phyloP scores from a whole-genome alignment of 1,284 basidiomycete genomes.

The Retiboletus flavoniger region DNA sequence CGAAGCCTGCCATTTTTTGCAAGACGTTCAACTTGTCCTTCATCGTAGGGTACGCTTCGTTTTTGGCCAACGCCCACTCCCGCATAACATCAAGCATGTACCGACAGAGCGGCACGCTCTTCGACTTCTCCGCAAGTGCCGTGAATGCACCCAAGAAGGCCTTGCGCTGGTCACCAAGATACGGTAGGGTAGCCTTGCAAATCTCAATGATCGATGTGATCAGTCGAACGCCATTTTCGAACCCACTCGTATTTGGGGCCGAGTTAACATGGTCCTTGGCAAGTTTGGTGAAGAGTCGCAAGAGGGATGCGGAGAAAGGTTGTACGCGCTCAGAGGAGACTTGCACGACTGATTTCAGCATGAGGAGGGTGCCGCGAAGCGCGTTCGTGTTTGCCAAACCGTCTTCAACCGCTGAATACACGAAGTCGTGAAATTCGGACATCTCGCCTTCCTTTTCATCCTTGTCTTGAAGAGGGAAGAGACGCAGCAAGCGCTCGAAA shows the following conservation, averaged over 20 bases:
- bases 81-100: slow-evolving; percentile 87
- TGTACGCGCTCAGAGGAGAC: slow-evolving; percentile 85
- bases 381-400: slow-evolving; percentile 74
- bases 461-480: slow-evolving; percentile 82
- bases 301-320: slow-evolving; percentile 70
- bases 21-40: slow-evolving; percentile 94
- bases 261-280: slow-evolving; percentile 86
- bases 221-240: slow-evolving; percentile 61
- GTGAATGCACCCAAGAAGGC: slow-evolving; percentile 76
- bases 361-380: slow-evolving; percentile 79
- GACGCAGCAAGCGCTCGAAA: slow-evolving; percentile 82
- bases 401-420: slow-evolving; percentile 78
- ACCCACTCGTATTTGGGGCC: slow-evolving; percentile 43
- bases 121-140: slow-evolving; percentile 91
- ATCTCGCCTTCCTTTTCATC: slow-evolving; percentile 69
- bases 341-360: slow-evolving; percentile 89
- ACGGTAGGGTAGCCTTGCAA: slow-evolving; percentile 61
- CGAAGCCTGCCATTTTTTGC: slow-evolving; percentile 89
- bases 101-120: slow-evolving; percentile 76
- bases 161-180: slow-evolving; percentile 69
- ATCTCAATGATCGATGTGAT: slow-evolving; percentile 72
- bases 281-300: slow-evolving; percentile 85
- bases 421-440: slow-evolving; percentile 77
- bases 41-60: slow-evolving; percentile 85
- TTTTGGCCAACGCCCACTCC: slow-evolving; percentile 85